Evolutionary conservation across 2,329 filamentous ascomycete genomes (phyloP), one percentile per base, ranked within the genome.

Genomic region (Tolypocladium nubicola): DNA sequence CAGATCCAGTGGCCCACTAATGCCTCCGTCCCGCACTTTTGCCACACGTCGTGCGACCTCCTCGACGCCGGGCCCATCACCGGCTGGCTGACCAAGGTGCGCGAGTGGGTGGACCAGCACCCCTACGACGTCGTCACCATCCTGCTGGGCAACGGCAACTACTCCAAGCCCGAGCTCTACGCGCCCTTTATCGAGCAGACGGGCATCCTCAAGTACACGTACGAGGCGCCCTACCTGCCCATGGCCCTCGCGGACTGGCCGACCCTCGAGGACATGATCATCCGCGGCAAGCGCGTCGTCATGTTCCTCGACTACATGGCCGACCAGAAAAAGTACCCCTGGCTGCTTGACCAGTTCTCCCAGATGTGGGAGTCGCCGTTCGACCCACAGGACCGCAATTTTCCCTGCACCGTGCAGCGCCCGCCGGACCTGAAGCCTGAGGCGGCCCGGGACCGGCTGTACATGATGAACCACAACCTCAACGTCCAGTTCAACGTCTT

Each of bases 351-450:
- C 70, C 80, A 97, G 71, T 97, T 96, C 75, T 82, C 82, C 7
- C 88, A 96, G 67, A 81, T 95, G 74, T 96, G 89, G 89, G 90
- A 97, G 74, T 93, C 91, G 1, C 89, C 89, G 0, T 97, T 96
- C 68, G 89, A 90, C 56, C 90, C 84, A 3, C 67, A 71, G 19
- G 70, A 84, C 67, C 73, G 73, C 53, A 69, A 71, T 0, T 96
- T 96, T 69, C 90, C 91, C 0, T 97, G 92, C 74, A 85, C 76
- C 0, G 78, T 86, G 41, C 83, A 96, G 67, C 85, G 92, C 0
- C 91, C 92, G 0, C 89, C 89, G 0, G 75, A 81, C 49, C 74
- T 95, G 58, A 65, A 74, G 2, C 66, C 69, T 0, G 72, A 78
- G 2, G 79, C 82, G 0, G 81, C 83, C 1, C 75, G 76, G 58